These are phyloP conservation scores for Pestalotiopsis sp. DNA, from an alignment of 2,329 filamentous ascomycete genomes.

Conservation along the genomic window DNA sequence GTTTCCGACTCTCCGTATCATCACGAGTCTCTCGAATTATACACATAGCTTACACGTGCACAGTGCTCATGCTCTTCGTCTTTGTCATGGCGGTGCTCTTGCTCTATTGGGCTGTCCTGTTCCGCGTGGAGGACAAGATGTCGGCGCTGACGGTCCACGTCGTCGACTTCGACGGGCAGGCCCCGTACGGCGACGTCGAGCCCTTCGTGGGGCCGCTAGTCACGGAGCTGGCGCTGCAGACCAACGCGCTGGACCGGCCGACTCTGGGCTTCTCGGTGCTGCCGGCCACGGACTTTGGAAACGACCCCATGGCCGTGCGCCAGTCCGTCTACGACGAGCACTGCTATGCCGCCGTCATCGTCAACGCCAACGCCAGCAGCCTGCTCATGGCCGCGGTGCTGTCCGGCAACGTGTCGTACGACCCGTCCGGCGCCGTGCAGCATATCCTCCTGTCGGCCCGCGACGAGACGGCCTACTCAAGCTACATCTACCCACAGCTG, in stretches of 20 bases:
- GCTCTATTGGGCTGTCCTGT: constrained; percentile 64
- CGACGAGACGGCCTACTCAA: constrained; percentile 56
- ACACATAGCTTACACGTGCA: background rate
- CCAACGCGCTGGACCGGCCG: constrained; percentile 35
- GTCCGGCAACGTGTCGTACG: constrained; percentile 59
- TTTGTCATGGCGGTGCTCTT: constrained; percentile 61
- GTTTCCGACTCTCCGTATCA: background rate
- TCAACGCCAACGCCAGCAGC: constrained; percentile 64
- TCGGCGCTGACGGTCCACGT: constrained; percentile 55
- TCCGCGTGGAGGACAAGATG: constrained; percentile 49
- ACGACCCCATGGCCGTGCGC: constrained; percentile 58
- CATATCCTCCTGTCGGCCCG: constrained; percentile 57
- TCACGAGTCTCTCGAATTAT: background rate
- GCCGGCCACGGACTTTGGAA: constrained; percentile 51
- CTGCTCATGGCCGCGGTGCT: constrained; percentile 57
- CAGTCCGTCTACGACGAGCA: constrained; percentile 61
- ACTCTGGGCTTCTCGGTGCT: constrained; percentile 54
- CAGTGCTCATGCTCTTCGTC: constrained; percentile 51
- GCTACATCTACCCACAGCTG: constrained; percentile 56
- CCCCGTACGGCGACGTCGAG: constrained; percentile 50
- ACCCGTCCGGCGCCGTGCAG: constrained; percentile 61
- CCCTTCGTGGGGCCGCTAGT: constrained; percentile 61
- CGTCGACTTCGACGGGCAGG: constrained; percentile 64
- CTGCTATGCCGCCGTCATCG: constrained; percentile 62
- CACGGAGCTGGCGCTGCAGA: constrained; percentile 44